A percentile compares a stretch with the other conserved stretches of the same genome.
These are phyloP conservation scores for Heritiera littoralis DNA, from an alignment of 345 rosid species.

Conservation along the genomic window DNA sequence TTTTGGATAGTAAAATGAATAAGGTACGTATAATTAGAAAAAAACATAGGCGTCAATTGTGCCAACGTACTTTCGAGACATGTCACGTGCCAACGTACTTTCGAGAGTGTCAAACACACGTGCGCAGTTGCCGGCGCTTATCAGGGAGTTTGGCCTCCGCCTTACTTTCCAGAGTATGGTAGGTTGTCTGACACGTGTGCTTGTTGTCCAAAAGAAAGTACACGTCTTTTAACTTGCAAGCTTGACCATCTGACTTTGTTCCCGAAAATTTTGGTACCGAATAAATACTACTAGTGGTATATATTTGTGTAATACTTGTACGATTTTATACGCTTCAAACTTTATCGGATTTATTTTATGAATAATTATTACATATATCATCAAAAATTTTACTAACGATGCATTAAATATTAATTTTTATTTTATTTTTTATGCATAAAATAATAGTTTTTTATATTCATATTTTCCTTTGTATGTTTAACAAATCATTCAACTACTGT, in stretches of 20 bases:
- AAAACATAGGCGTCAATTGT: too few relatives aligned
- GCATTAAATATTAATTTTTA: too few relatives aligned
- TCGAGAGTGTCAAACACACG: neutral
- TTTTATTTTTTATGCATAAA: neutral
- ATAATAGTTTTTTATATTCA: neutral
- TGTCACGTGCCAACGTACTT: neutral
- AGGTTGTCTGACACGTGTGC: constrained; percentile 7
- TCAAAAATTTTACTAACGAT: too few relatives aligned
- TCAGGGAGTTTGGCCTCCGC: neutral
- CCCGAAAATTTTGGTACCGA: neutral
- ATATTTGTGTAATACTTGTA: constrained; percentile 4
- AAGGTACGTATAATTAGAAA: too few relatives aligned
- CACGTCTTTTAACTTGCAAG: constrained; percentile 2
- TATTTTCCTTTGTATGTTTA: neutral
- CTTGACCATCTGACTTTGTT: constrained; percentile 1
- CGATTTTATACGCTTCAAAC: neutral
- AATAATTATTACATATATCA: too few relatives aligned
- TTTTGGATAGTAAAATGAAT: too few relatives aligned
- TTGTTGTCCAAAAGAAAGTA: neutral
- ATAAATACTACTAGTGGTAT: neutral
- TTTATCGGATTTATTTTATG: neutral
- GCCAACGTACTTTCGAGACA: neutral
- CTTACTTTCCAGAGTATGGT: neutral
- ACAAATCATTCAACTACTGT: neutral
- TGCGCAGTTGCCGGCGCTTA: neutral